Evolutionary conservation across 495 filamentous ascomycete genomes (phyloP), one percentile per base, ranked within the genome.

Genomic region (Penicillium lividum): DNA sequence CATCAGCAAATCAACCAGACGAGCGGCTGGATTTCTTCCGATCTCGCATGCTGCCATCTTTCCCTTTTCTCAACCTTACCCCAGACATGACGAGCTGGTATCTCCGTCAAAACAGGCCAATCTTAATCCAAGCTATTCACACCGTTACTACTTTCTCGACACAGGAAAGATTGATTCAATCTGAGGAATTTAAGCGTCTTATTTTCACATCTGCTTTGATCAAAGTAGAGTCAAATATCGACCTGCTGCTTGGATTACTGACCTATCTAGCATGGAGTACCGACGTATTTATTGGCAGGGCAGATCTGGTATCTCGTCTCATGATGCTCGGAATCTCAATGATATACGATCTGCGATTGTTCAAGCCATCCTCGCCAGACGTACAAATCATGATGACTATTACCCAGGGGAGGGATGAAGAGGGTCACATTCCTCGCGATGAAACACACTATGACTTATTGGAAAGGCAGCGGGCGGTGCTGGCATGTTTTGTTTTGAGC

Each of bases 41-140:
- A 36, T 54, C 66, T 2, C 57, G 70, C 10, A 77, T 79, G 72
- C 63, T 79, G 11, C 68, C 66, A 10, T 67, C 53, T 38, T 72
- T 81, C 31, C 74, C 79, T 11, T 82, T 82, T 45, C 63, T 82
- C 42, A 7, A 66, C 53, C 30, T 70, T 27, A 38, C 62, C 33
- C 61, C 68, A 15, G 52, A 56, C 8, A 62, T 63, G 52, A 65
- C 62, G 34, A 55, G 44, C 54, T 50, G 54, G 57, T 61, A 69
- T 53, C 60, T 72, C 18, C 62, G 60, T 28, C 62, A 61, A 47
- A 51, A 67, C 31, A 47, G 67, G 22, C 69, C 69, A 0, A 53
- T 67, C 22, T 44, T 72, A 5, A 38, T 66, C 3, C 62, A 72
- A 40, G 64, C 69, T 13, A 69, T 72, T 33, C 27, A 55, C 18